These are phyloP conservation scores for Aspergillus quadricinctus DNA, from an alignment of 2,329 filamentous ascomycete genomes.

Conservation along the genomic window DNA sequence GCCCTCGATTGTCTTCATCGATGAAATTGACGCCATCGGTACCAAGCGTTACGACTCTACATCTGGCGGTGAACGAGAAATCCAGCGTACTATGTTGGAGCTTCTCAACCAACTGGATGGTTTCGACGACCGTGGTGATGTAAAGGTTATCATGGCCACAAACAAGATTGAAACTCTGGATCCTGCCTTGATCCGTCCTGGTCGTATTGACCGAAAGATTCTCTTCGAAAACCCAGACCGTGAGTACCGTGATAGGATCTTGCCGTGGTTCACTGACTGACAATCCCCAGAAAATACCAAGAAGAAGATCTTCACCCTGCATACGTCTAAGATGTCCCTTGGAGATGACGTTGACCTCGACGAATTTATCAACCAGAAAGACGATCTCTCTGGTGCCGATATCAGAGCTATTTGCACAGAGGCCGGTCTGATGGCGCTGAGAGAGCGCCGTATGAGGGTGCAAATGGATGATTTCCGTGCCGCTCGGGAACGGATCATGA, in stretches of 20 bases:
- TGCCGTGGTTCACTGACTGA: slow-evolving; percentile 16
- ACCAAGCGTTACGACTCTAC: slow-evolving; percentile 98
- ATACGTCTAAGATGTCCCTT: slow-evolving; percentile 98
- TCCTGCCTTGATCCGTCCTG: slow-evolving; percentile 90
- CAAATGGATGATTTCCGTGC: slow-evolving; percentile 98
- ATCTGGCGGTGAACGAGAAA: slow-evolving; percentile 92
- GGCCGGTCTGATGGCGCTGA: slow-evolving; percentile 86
- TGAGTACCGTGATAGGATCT: slow-evolving; percentile 38
- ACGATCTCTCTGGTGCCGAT: slow-evolving; percentile 92
- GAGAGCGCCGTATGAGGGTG: slow-evolving; percentile 94
- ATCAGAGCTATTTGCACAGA: slow-evolving; percentile 99
- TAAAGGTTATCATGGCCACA: slow-evolving; percentile 99
- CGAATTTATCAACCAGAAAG: slow-evolving; percentile 98
- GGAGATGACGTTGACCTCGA: slow-evolving; percentile 96
- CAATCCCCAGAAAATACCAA: slow-evolving; percentile 67
- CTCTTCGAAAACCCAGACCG: slow-evolving; percentile 68
- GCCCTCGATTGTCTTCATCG: slow-evolving; percentile 96
- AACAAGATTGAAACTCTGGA: slow-evolving; percentile 99
- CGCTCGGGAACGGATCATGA: slow-evolving; percentile 88
- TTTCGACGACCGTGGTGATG: slow-evolving; percentile 96
- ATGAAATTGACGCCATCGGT: slow-evolving; percentile 98
- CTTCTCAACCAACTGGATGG: slow-evolving; percentile 97
- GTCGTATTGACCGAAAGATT: slow-evolving; percentile 98
- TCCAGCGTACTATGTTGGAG: slow-evolving; percentile 98
- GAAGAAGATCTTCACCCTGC: slow-evolving; percentile 96